Evolutionary conservation across 805 yeast species (phyloP).

Genomic region (Hermanozyma aechmeae): DNA sequence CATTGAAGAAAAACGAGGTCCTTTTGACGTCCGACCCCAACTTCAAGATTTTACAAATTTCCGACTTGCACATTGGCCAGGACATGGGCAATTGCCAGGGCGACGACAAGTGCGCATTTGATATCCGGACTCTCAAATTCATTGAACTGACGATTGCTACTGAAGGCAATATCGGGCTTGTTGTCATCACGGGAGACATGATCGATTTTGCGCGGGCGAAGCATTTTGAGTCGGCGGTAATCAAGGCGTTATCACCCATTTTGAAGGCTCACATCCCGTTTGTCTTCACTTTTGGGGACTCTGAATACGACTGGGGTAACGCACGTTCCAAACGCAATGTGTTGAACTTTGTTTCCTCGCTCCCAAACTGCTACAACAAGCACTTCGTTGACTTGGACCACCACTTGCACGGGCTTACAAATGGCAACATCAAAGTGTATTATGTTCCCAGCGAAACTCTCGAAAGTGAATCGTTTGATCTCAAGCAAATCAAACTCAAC

Average conservation of each 20-base stretch:
- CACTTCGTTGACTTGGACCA: constrained; percentile 6
- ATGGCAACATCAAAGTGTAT: constrained; percentile 22
- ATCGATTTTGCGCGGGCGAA: constrained; percentile 17
- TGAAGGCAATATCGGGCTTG: constrained; percentile 23
- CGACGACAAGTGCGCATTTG: constrained; percentile 15
- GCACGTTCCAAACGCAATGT: constrained; percentile 9
- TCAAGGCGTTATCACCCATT: constrained; percentile 25
- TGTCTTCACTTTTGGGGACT: constrained; percentile 31
- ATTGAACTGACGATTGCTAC: constrained; percentile 13
- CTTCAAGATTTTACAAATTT: constrained; percentile 27
- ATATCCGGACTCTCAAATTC: constrained; percentile 21
- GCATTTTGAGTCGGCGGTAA: constrained; percentile 20
- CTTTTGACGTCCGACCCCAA: constrained; percentile 9
- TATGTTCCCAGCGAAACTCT: constrained; percentile 2
- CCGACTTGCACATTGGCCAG: constrained; percentile 32
- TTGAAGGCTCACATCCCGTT: constrained; percentile 21
- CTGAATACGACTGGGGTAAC: constrained; percentile 12
- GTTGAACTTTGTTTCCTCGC: constrained; percentile 18
- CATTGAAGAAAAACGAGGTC: constrained; percentile 9
- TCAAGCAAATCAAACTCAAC: constrained; percentile 2
- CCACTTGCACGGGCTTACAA: constrained; percentile 26
- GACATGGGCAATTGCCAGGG: constrained; percentile 14
- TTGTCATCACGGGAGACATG: constrained; percentile 33
- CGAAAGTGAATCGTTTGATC: constrained; percentile 2
- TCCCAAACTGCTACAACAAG: constrained; percentile 28